Evolutionary conservation across 192 early-diverging fungal genomes (phyloP).

Genomic region (Coemansia sp.): DNA sequence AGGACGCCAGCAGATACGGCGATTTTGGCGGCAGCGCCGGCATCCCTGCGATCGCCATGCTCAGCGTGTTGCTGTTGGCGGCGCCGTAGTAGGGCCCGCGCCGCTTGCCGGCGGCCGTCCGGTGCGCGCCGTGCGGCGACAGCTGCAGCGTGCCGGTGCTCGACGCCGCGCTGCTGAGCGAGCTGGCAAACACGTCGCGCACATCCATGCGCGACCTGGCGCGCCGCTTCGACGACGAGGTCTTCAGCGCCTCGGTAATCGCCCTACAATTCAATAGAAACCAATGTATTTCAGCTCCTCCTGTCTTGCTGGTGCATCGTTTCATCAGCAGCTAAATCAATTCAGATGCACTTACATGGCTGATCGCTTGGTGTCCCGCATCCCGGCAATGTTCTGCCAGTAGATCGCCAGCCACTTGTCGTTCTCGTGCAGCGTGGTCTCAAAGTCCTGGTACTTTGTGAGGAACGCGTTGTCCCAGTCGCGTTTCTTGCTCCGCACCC

Average conservation of each 20-base stretch:
- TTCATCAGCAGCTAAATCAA: too few relatives aligned
- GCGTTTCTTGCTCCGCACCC: conserved; percentile 45
- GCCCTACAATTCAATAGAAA: conserved; percentile 14
- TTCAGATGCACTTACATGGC: conserved; percentile 25
- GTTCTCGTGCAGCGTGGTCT: conserved; percentile 52
- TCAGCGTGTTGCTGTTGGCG: conserved; percentile 23
- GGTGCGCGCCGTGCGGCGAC: conserved; percentile 25
- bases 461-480: conserved; percentile 56
- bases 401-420: conserved; percentile 52
- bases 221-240: conserved; percentile 45
- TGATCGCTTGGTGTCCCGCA: conserved; percentile 31
- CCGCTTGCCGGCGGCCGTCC: conserved; percentile 14
- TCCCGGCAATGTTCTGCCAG: conserved; percentile 40
- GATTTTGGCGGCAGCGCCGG: conserved; percentile 48
- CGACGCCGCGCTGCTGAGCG: conserved; percentile 6
- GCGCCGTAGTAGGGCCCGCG: conserved; percentile 22
- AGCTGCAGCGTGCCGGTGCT: conserved; percentile 12
- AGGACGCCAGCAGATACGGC: conserved; percentile 20
- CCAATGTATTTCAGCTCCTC: not conserved
- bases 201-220: conserved; percentile 44
- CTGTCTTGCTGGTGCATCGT: too few relatives aligned
- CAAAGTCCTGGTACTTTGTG: conserved; percentile 47
- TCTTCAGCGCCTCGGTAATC: conserved; percentile 49
- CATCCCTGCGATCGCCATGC: conserved; percentile 50
- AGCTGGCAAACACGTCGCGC: conserved; percentile 44